Evolutionary conservation across 2,329 filamentous ascomycete species (phyloP), one percentile per base, ranked within the genome.

Genomic region (Verticillium longisporum): DNA sequence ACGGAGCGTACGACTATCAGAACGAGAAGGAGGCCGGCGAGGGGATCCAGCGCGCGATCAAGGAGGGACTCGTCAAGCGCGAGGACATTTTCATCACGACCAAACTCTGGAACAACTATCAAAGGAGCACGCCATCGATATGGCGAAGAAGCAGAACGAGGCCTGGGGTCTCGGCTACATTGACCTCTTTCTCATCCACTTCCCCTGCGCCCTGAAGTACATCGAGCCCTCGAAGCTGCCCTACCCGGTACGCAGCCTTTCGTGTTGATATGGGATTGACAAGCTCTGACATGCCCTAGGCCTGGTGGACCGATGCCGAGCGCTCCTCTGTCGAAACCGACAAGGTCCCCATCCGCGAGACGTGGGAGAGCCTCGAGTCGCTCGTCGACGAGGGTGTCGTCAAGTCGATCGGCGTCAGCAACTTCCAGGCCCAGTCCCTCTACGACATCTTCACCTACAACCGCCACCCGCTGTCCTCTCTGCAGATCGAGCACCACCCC

Each of bases 31-130:
- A 88, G 60, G 86, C 89, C 0, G 89, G 86, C 11, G 75, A 80
- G 65, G 88, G 84, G 26, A 84, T 90, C 69, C 83, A 79, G 65
- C 81, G 74, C 55, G 81, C 80, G 55, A 81, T 83, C 67, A 70
- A 70, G 9, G 79, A 86, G 63, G 83, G 83, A 36, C 80, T 87
- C 55, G 80, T 90, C 11, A 86, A 87, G 81, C 84, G 91, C 63
- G 84, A 89, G 72, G 90, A 96, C 60, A 77, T 96, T 64, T 96
- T 95, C 76, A 85, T 96, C 62, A 90, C 91, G 60, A 91, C 88
- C 69, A 96, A 96, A 82, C 83, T 93, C 53, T 96, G 91, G 90
- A 88, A 87, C 71, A 91, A 89, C 58, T 93, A 90, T 78, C 88
- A 89, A 82, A 81, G 1, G 80, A 87, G 67, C 84, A 87, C 67